These are phyloP conservation scores for Sarcodon aspratus DNA, from an alignment of 768 basidiomycete genomes.

Conservation along the genomic window DNA sequence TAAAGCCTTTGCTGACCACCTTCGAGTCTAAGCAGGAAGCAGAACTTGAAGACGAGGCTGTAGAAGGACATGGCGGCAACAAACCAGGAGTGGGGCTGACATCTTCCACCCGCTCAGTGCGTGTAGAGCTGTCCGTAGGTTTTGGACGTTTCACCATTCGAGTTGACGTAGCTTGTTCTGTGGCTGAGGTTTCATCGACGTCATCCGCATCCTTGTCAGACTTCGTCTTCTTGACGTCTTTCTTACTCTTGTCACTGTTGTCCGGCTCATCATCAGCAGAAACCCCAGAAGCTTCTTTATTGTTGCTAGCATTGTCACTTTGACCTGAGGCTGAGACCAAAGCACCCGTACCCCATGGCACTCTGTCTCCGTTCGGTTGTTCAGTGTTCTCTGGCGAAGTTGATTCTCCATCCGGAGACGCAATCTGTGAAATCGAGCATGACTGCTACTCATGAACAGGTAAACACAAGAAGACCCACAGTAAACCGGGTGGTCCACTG, in stretches of 20 bases:
- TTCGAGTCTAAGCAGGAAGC: no score
- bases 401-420: slow-evolving; percentile 17
- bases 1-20: no score
- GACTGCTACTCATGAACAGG: not conserved
- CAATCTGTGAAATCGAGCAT: slow-evolving; percentile 14
- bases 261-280: not conserved
- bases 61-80: no score
- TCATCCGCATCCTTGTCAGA: not conserved
- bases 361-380: slow-evolving; percentile 23
- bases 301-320: not conserved
- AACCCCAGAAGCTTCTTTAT: not conserved
- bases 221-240: not conserved
- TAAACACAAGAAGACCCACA: slow-evolving; percentile 9
- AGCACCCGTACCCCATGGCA: slow-evolving; percentile 25
- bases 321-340: not conserved
- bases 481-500: slow-evolving; percentile 30
- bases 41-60: no score
- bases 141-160: no score
- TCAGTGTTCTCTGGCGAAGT: slow-evolving; percentile 15
- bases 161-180: not conserved
- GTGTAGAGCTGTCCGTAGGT: no score
- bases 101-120: no score
- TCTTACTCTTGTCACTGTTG: not conserved
- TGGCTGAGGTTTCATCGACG: not conserved
- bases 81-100: no score